Evolutionary conservation across 1,284 basidiomycete species (phyloP).

Genomic region (Puccinia horiana): DNA sequence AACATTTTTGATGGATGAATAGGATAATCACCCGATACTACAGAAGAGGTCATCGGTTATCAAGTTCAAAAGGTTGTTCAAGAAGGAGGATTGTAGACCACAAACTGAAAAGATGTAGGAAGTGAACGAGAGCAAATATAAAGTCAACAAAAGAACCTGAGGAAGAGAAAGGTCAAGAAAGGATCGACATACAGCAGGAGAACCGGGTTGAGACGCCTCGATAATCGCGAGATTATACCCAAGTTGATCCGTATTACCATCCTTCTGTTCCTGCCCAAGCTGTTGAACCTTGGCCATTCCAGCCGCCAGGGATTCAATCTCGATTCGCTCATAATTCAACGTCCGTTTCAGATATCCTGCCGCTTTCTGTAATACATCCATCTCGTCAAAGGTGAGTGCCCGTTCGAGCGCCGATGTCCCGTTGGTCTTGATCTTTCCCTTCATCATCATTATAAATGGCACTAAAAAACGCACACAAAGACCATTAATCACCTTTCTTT

Average conservation of each 20-base stretch:
- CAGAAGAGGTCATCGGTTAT: not conserved
- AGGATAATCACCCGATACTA: not conserved
- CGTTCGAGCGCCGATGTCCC: conserved; percentile 66
- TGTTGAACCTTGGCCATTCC: conserved; percentile 59
- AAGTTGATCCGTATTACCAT: conserved; percentile 63
- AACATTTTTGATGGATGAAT: not conserved
- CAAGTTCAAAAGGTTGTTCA: not conserved
- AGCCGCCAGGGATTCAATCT: conserved; percentile 71
- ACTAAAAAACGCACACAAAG: not conserved
- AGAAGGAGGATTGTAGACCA: conserved; percentile 9
- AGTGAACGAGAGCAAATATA: not conserved
- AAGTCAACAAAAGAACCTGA: not conserved
- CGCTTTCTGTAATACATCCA: conserved; percentile 11
- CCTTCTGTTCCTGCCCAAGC: conserved; percentile 56
- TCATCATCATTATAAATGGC: conserved; percentile 49
- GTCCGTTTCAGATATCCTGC: conserved; percentile 75
- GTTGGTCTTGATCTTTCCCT: conserved; percentile 64
- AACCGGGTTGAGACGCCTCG: conserved; percentile 83
- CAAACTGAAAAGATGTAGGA: not conserved
- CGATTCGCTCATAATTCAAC: conserved; percentile 72
- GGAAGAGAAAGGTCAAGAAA: not conserved
- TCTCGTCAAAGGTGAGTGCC: conserved; percentile 33
- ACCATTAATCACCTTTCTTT: not conserved
- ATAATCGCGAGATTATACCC: conserved; percentile 71
- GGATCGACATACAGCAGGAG: conserved; percentile 62